Evolutionary conservation across 2,329 filamentous ascomycete species (phyloP).

Genomic region (Colletotrichum lupini): DNA sequence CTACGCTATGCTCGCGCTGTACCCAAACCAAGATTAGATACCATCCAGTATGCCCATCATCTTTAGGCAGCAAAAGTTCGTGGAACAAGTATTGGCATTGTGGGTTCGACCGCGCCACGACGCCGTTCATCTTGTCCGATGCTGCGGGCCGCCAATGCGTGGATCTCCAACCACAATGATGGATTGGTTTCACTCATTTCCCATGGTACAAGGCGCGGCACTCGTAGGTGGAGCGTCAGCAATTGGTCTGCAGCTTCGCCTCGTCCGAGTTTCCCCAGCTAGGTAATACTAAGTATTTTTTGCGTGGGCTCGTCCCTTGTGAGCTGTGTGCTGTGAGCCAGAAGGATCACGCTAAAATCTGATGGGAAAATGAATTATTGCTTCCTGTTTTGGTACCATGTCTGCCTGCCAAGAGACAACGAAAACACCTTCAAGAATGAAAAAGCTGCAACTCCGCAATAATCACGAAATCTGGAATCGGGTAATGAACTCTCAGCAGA

Average conservation of each 20-base stretch:
- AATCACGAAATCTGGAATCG: not conserved
- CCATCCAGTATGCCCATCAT: not conserved
- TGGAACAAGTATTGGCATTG: not conserved
- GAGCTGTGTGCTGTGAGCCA: not conserved
- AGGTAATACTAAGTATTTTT: not conserved
- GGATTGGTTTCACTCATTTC: not conserved
- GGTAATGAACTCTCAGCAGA: not conserved
- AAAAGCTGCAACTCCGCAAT: not conserved
- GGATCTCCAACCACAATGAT: not conserved
- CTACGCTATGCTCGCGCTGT: not conserved
- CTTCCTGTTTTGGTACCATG: not conserved
- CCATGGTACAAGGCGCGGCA: not conserved
- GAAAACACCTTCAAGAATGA: not conserved
- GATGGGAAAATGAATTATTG: not conserved
- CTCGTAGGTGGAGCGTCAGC: not conserved
- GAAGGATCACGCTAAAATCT: conserved; percentile 3
- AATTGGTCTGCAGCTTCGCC: conserved; percentile 2
- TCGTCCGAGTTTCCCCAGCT: not conserved
- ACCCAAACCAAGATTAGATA: not conserved
- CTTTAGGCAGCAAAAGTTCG: not conserved
- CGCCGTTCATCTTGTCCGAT: not conserved
- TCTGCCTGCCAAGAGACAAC: not conserved
- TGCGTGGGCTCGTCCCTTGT: not conserved
- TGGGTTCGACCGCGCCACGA: not conserved
- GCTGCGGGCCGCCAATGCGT: not conserved